phyloP scores from a whole-genome alignment of 768 basidiomycete species.

The Leccinum pellstonianum region DNA sequence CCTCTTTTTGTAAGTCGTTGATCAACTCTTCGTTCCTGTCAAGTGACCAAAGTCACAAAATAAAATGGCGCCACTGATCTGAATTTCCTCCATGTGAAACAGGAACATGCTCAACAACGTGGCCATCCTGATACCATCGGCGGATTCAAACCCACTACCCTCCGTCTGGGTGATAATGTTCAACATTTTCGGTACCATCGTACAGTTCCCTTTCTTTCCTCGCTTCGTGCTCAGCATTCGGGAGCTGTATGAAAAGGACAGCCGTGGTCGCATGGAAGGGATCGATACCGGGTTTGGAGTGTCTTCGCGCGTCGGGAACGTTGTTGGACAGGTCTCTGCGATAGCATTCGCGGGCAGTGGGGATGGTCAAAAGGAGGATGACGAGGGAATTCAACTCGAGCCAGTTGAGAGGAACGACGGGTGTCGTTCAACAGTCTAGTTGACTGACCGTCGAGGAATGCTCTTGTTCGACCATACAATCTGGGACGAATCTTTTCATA shows the following conservation, averaged over 20 bases:
- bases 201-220: background rate
- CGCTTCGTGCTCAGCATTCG: background rate
- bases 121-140: background rate
- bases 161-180: background rate
- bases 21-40: background rate
- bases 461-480: background rate
- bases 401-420: background rate
- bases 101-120: background rate
- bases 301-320: background rate
- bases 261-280: background rate
- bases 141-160: background rate
- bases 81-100: background rate
- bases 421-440: background rate
- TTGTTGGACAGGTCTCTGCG: background rate
- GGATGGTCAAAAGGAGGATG: background rate
- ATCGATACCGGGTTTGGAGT: background rate
- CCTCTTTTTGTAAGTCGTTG: background rate
- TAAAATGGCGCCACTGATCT: background rate
- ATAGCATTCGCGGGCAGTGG: background rate
- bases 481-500: background rate
- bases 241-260: background rate
- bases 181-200: rapidly evolving
- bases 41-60: no score
- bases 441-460: background rate
- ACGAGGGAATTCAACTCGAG: background rate